Evolutionary conservation across 305 asterid species (phyloP), one percentile per base, ranked within the genome.

Genomic region (Plantago coronopus): DNA sequence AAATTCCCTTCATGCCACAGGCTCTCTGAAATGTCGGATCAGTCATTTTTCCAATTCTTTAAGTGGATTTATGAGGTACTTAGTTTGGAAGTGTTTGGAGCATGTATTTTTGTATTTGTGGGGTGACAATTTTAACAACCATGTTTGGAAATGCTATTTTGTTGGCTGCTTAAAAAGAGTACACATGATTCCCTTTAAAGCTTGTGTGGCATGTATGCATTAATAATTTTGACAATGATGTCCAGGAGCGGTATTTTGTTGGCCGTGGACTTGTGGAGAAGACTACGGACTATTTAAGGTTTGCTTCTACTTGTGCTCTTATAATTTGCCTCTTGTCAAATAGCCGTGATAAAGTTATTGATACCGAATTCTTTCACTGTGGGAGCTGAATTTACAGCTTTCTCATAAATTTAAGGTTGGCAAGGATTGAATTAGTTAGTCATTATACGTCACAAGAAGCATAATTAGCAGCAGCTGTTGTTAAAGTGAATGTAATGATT

Each of bases 191-290:
- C 51, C 49, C 48, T 75, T 48, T 60, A 61, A 44, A 21, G 49
- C 29, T 7, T 18, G 42, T 29, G 40, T 14, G 25, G 18, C 59
- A 56, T 38, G 63, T 49, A 18, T 9, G 21, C 38, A 22, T 70
- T 68, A 48, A 60, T 65, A 63, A 61, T 62, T 75, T 63, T 18
- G 15, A n/a, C 37, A 53, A 54, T 54, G 43, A 27, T 54, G 43
- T 27, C 18, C 89, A 93, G 99, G 99, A 93, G 70, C 93, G 99
- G 67, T 93, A 93, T 69, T 93, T 93, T 78, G 99, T 93, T 59
- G 99, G 99, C 47, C 95, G 99, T 47, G 98, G 99, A 69, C 99
- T 93, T 76, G 97, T 89, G 42, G 99, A 93, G 64, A 87, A 74
- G 71, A 75, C 89, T 63, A 82, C 88, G 0, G 99, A 93, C 67